Base-by-base conservation (phyloP, 176 grass and related monocot genomes). In the Areca catechu region DNA sequence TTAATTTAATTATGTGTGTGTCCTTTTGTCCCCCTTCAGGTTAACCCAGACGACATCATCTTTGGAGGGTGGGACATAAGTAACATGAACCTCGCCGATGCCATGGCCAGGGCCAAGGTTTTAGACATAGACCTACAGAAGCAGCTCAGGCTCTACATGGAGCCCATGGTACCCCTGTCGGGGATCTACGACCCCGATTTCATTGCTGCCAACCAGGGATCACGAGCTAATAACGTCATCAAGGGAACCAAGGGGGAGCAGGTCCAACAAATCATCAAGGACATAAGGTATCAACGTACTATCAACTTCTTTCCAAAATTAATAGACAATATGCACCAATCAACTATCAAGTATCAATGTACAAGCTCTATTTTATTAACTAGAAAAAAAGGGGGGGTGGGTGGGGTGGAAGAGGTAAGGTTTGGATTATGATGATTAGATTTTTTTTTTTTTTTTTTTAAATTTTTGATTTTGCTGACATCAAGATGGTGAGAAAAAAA, bases 41-140 rank as follows among this genome's bases (percentile, higher is more conserved):
- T 97, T 48, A 97, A 91, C 63, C 93, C 93, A 49, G 93, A 97
- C 25, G 93, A 92, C 50, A n/a, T 97, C 3, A 80, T 97, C 49
- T 97, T 97, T 0, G 93, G 87, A 5, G 93, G 93, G 15, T 97
- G 93, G 93, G 93, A 97, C 62, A 97, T 97, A 59, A 97, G 84
- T 78, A 80, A 66, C 72, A 91, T 97, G 93, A 97, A 92, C 72
- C 68, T 97, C 66, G 93, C 93, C 4, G 93, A 97, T 77, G 52
- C 93, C 23, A 97, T 97, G 93, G 77, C 93, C 15, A 89, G 87
- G 70, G 93, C 87, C 69, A 97, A 85, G 77, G 93, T 97, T 19
- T 51, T 97, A 50, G 87, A 97, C 69, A 92, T 97, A 49, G 93
- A 92, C 72, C 78, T 97, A 28, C 93, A 97, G 83, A 97, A 97